Base-by-base conservation (phyloP, 768 basidiomycete genomes). In the Dioszegia aurantiaca region DNA sequence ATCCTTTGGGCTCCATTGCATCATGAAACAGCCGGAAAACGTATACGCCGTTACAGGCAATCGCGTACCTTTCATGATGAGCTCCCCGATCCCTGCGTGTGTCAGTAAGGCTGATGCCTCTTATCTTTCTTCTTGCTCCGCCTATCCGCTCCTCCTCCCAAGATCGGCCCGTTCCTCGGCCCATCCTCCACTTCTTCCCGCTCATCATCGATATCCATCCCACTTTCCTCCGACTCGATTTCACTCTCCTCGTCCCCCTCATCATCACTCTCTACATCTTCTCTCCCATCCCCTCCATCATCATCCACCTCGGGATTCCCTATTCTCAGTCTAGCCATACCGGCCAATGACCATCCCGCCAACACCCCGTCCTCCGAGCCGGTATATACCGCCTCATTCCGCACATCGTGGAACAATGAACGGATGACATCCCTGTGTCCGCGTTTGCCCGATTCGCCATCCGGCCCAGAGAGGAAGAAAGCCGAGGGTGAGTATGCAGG, bases 361-460 rank as follows among this genome's bases (percentile, higher is more conserved):
- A 77, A 45, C 2, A 75, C 64, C 14, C 73, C 73, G 48, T 74
- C 73, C 63, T 77, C 75, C 12, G 73, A 77, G 1, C 75, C 75
- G 8, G 73, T 75, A 59, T 77, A 77, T 2, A 77, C 39, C 3
- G 72, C 75, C 52, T 70, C 62, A 55, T 65, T 70, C 23, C 52
- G 40, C 23, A 64, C 30, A 43, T 73, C 71, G 58, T 77, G 73
- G 44, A 69, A 71, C 39, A 77, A 30, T 42, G 68, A 60, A 33
- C 75, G 55, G 23, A 77, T 61, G 37, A 77, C 75, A 59, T 75
- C 75, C 56, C 66, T 65, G 59, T 77, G 75, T 12, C 73, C 73
- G 21, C 63, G 30, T 16, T 9, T 24, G 14, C n/a, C 17, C 14
- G 49, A 33, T 0, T 56, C 59, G 21, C 68, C 65, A 11, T 52